These are phyloP conservation scores for Solanum hybrid DNA, from an alignment of 305 asterid species.

Conservation along the genomic window DNA sequence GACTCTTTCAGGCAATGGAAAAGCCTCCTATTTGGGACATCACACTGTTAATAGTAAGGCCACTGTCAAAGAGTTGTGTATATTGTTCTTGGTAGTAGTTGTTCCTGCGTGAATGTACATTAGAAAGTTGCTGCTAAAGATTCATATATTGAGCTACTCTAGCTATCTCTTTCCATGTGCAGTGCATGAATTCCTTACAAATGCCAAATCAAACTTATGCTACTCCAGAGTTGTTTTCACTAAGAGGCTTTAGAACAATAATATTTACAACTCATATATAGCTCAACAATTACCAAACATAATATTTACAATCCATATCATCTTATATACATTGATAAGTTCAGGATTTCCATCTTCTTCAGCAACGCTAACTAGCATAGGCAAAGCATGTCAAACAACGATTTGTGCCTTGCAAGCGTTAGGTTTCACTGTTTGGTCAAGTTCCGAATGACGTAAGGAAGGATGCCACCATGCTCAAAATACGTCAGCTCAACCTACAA, in stretches of 20 bases:
- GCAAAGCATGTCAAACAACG: not conserved
- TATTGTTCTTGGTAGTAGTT: not conserved
- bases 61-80: not conserved
- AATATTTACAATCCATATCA: not conserved
- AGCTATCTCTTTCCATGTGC: not conserved
- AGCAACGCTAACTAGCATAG: not conserved
- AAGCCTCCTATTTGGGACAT: not conserved
- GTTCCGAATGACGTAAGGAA: slow-evolving; percentile 65
- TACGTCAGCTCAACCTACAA: slow-evolving; percentile 74
- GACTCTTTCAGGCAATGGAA: not conserved
- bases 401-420: not conserved
- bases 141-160: not conserved
- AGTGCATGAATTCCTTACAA: not conserved
- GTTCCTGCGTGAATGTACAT: not conserved
- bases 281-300: not conserved
- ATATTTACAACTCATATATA: not conserved
- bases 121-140: not conserved
- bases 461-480: slow-evolving; percentile 88
- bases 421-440: slow-evolving; percentile 29
- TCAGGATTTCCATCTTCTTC: not conserved
- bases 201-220: not conserved
- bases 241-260: not conserved
- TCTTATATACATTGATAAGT: not conserved
- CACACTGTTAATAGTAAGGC: not conserved
- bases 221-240: no score